Evolutionary conservation across 495 filamentous ascomycete genomes (phyloP), one percentile per base, ranked within the genome.

Genomic region (Astrocystis sublimbata): DNA sequence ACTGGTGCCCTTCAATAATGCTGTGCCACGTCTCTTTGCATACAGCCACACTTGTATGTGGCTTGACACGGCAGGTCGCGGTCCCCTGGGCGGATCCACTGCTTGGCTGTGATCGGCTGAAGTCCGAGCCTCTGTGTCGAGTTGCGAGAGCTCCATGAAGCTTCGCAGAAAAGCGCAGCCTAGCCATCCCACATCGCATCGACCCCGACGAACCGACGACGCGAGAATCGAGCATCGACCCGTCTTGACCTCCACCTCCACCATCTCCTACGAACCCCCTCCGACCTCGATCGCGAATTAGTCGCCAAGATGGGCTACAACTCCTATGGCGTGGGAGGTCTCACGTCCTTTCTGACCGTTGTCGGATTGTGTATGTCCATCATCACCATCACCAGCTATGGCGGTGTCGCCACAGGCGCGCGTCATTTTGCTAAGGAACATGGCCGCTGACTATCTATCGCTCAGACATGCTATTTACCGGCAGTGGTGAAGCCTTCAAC

Each of bases 391-490:
- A 24, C 15, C 13, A 30, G 10, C 12, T 19, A 46, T 17, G n/a
- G 4, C 26, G 19, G 10, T 19, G 35, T 10, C 49, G 9, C 33
- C 28, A 35, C 30, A 33, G 47, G 49, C 28, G 28, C 49, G 49
- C 49, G 8, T 45, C 49, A 2, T 35, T 6, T 26, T 36, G 12
- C 36, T 6, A 8, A 53, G 38, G 19, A 13, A 35, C 12, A 53
- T 38, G 1, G 36, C 33, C 52, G 23, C 23, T 60, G 35, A 30
- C 26, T 17, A 3, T 28, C 52, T 63, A 55, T 35, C 57, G 19
- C 41, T 73, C 65, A 98, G 96, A 99, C 79, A 92, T 99, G 90
- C 89, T 99, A 62, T 96, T 99, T 73, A 93, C 92, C 67, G 92
- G 91, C 54, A 91, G 93, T 70, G 94, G 96, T 64, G 96, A 99